Conservation (phyloP, 352 stramenopile species). For the Phytopythium montanum region DNA sequence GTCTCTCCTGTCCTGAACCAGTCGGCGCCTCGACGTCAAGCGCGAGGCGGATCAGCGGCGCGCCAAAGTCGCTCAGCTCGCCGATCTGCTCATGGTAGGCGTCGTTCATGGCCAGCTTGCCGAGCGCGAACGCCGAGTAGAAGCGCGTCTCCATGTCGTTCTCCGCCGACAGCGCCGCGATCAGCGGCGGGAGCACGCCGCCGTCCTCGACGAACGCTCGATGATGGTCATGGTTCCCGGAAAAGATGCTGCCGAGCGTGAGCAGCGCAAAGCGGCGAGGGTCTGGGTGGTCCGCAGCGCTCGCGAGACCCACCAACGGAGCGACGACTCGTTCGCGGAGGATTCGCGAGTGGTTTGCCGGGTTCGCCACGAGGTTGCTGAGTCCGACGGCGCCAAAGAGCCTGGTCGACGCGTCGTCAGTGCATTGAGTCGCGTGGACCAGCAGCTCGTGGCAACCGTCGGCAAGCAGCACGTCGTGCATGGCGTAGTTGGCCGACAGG, state of each 20-base stretch:
- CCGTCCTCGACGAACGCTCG: constrained; percentile 53
- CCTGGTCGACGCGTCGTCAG: constrained; percentile 53
- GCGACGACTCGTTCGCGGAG: constrained; percentile 53
- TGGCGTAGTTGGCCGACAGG: constrained; percentile 72
- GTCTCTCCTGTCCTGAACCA: not conserved
- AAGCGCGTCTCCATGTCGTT: constrained; percentile 91
- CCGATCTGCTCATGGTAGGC: constrained; percentile 64
- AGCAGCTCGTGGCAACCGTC: constrained; percentile 84
- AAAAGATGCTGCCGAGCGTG: constrained; percentile 81
- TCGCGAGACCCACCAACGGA: constrained; percentile 54
- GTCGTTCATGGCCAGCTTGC: constrained; percentile 89
- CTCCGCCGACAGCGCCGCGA: constrained; percentile 48
- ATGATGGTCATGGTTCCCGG: constrained; percentile 54
- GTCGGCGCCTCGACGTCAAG: constrained; percentile 36
- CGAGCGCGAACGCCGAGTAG: constrained; percentile 91
- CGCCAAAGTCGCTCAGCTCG: constrained; percentile 41
- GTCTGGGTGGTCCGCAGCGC: constrained; percentile 35
- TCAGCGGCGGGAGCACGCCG: constrained; percentile 66
- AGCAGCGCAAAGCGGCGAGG: constrained; percentile 80
- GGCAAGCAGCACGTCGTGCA: constrained; percentile 83
- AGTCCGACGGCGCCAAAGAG: constrained; percentile 89
- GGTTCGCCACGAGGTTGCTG: constrained; percentile 89
- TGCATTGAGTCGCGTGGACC: constrained; percentile 51
- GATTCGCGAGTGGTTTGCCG: constrained; percentile 72
- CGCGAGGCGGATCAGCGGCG: constrained; percentile 49